Base-by-base conservation (phyloP, 2,329 filamentous ascomycete species). In the Pseudogymnoascus verrucosus region DNA sequence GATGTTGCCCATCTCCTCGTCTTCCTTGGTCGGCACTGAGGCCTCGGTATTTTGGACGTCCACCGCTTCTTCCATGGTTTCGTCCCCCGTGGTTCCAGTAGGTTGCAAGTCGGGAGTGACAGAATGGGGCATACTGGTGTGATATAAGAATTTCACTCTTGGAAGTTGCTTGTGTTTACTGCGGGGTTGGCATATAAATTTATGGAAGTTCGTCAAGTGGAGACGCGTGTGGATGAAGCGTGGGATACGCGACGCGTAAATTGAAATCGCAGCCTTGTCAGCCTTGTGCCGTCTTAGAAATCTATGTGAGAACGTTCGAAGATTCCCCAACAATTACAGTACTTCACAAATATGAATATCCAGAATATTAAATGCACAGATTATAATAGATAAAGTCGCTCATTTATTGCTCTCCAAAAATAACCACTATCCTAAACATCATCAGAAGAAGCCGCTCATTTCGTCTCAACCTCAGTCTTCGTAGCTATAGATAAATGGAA, bases 1-100 rank as follows among this genome's bases (percentile, higher is more conserved):
- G 23, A 71, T 66, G 57, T 76, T 76, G 21, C 69, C 72, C 78
- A 80, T 80, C 40, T 76, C 74, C 63, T 79, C 73, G 62, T 80
- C 78, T 62, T 67, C 73, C 39, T 74, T 74, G 31, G 67, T 65
- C 26, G 66, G 34, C n/a, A 12, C 19, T 40, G 31, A 36, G 57
- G 19, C 4, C 34, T 23, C 59, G 2, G 5, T n/a, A 23, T 16
- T 39, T 42, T 39, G 59, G 19, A 28, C n/a, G n/a, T 61, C 34
- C 59, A 39, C 28, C 34, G 34, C n/a, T n/a, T 14, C 37, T 61
- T 12, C 59, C 59, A 61, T 61, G 26, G 31, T 34, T 61, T 39
- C 37, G 34, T 61, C 19, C 14, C 19, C 59, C 4, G 37, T 4
- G 14, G 21, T 47, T 51, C 60, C 47, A 34, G 54, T 62, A 37